These are phyloP conservation scores for Cladosporium sp. DNA, from an alignment of 2,329 filamentous ascomycete species.

Conservation along the genomic window DNA sequence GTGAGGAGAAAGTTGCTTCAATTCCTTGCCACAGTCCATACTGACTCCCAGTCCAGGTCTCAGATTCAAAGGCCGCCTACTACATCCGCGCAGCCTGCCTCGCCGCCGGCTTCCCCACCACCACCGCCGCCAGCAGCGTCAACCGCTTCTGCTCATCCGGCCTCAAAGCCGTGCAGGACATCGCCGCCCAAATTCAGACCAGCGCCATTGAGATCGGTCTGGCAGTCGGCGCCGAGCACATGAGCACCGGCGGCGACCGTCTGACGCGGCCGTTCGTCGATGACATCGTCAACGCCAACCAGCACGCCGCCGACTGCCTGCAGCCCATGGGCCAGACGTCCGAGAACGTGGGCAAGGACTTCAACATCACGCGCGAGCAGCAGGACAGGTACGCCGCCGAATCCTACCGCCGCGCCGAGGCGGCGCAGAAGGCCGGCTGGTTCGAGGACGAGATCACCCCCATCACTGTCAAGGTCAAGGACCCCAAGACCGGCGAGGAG, in stretches of 20 bases:
- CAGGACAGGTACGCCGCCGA: slow-evolving; percentile 86
- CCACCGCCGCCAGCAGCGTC: slow-evolving; percentile 71
- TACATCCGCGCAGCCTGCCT: slow-evolving; percentile 84
- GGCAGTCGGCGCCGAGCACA: slow-evolving; percentile 83
- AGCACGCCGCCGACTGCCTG: slow-evolving; percentile 81
- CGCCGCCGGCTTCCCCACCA: slow-evolving; percentile 91
- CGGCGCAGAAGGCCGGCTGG: slow-evolving; percentile 83
- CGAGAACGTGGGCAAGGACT: slow-evolving; percentile 92
- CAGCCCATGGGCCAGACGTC: slow-evolving; percentile 97
- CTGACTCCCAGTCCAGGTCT: slow-evolving; percentile 53
- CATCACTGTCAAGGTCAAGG: slow-evolving; percentile 76
- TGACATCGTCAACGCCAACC: slow-evolving; percentile 64
- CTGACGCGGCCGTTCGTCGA: slow-evolving; percentile 72
- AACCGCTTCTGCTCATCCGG: slow-evolving; percentile 98
- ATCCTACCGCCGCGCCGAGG: slow-evolving; percentile 82
- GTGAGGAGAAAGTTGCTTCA: slow-evolving; percentile 55
- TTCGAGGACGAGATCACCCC: slow-evolving; percentile 94
- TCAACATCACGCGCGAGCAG: slow-evolving; percentile 71
- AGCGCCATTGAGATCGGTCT: slow-evolving; percentile 85
- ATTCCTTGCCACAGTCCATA: slow-evolving; percentile 65
- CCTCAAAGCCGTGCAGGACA: slow-evolving; percentile 91
- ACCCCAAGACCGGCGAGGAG: slow-evolving; percentile 72
- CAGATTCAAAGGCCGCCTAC: slow-evolving; percentile 81
- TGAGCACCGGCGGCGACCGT: slow-evolving; percentile 70
- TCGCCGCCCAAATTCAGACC: slow-evolving; percentile 77